Evolutionary conservation across 768 basidiomycete genomes (phyloP), one percentile per base, ranked within the genome.

Genomic region (Suillus clintonianus): DNA sequence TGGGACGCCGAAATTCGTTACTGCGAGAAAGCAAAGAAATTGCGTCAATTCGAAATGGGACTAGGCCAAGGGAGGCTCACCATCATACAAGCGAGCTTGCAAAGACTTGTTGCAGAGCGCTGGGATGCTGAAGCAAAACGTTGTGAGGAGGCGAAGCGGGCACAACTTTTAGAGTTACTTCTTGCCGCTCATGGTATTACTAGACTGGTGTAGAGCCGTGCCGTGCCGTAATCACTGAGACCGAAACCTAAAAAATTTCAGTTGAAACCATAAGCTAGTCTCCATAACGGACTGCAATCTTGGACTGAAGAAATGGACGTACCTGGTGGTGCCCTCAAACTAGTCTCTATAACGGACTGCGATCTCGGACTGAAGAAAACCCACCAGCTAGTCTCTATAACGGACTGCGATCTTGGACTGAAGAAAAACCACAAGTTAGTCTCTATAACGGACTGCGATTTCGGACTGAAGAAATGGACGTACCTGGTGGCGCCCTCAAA

Each of bases 251-350:
- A 47, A 45, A 45, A 47, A 22, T 24, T 22, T 47, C 45, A 47
- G 45, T 47, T 24, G 45, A 47, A 47, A 47, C 45, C 22, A 19
- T 45, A 1, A 17, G 41, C 17, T 42, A 42, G 41, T 42, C 41
- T 42, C 41, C 41, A 42, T 42, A 17, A 42, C 5, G 17, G 53
- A 66, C 47, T 63, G n/a, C n/a, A n/a, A n/a, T n/a, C n/a, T n/a
- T 11, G 47, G 54, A 14, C 57, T 65, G 34, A 50, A 14, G 9
- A n/a, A 17, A 36, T 60, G 19, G 22, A 14, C 15, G 8, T 60
- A 24, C 59, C 47, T 37, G n/a, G 50, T n/a, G n/a, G n/a, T n/a
- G n/a, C n/a, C n/a, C n/a, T n/a, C n/a, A n/a, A n/a, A n/a, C n/a
- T n/a, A n/a, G n/a, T n/a, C n/a, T n/a, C n/a, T n/a, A n/a, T n/a